Base-by-base conservation (phyloP, 192 early-diverging fungal species). In the Gaertneriomyces sp. region DNA sequence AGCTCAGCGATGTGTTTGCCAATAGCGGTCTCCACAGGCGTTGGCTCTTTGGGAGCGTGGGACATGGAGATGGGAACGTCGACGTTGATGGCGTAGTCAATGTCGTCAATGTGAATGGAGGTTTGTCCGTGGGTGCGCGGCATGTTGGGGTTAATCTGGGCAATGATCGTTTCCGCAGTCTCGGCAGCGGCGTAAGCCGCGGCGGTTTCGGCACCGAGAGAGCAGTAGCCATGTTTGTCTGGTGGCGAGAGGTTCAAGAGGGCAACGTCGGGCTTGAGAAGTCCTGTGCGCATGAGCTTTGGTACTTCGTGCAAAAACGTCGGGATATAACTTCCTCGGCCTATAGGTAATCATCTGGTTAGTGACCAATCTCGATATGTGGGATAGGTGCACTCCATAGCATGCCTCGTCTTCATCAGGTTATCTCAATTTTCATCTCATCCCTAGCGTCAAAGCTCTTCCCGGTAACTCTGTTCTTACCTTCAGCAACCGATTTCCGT, bases 171-270 rank as follows among this genome's bases (percentile, higher is more conserved):
- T 16, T 52, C 54, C 44, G 78, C 75, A 7, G 71, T 71, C 57
- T 82, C 54, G 6, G 70, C 75, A 9, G 81, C 81, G 4, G 81
- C 69, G 0, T 70, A 53, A n/a, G 61, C n/a, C 3, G 16, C 5
- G 55, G 9, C 46, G 5, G 77, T 75, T 59, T 81, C 81, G 5
- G 56, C 45, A 4, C 81, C 81, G 3, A 82, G 60, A 0, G 81
- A 81, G 59, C 64, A 69, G 53, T 60, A 78, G 12, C 81, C 81
- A 65, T 82, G 81, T 17, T 62, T 49, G 56, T 82, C 81, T 11
- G 81, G 81, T 4, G 78, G 78, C 6, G 71, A 71, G 5, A 82
- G 67, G 52, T 80, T 82, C 63, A 82, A 59, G 46, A 82, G 49
- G 11, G 81, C 81, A 1, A 82, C 76, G 51, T 82, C 78, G 5